Percentiles rank a stretch among this genome's conserved stretches.
Evolutionary conservation across 176 grass and related monocot genomes (phyloP).

Genomic region (Lolium multiflorum): DNA sequence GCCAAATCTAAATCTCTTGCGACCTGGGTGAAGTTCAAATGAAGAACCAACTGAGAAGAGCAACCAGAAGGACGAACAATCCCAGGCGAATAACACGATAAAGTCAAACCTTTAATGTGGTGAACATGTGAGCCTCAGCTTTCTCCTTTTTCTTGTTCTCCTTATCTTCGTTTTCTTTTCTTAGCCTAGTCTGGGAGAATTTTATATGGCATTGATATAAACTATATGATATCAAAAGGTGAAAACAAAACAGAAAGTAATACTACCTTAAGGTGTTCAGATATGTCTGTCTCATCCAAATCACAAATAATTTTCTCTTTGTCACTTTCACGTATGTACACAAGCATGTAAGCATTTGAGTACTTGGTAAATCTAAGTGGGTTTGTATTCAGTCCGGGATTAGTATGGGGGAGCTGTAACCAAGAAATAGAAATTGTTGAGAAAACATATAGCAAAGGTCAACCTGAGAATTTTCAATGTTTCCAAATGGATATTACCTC

Average conservation of each 20-base stretch:
- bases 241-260: slow-evolving; percentile 18
- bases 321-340: slow-evolving; percentile 81
- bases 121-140: slow-evolving; percentile 84
- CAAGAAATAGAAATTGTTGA: slow-evolving; percentile 13
- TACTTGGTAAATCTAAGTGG: slow-evolving; percentile 77
- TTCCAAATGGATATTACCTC: slow-evolving; percentile 48
- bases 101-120: slow-evolving; percentile 64
- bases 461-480: not conserved
- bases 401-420: slow-evolving; percentile 67
- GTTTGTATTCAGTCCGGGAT: slow-evolving; percentile 66
- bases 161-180: slow-evolving; percentile 77
- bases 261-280: slow-evolving; percentile 74
- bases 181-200: slow-evolving; percentile 61
- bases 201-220: slow-evolving; percentile 35
- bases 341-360: slow-evolving; percentile 91
- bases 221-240: slow-evolving; percentile 4
- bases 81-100: not conserved
- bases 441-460: slow-evolving; percentile 7
- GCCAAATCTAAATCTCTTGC: slow-evolving; percentile 58
- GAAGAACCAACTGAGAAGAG: slow-evolving; percentile 30
- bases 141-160: slow-evolving; percentile 81
- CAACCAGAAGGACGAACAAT: not conserved
- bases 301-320: slow-evolving; percentile 71
- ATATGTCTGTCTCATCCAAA: slow-evolving; percentile 74
- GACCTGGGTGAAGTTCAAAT: slow-evolving; percentile 51